These are phyloP conservation scores for Backusella tuberculispora DNA, from an alignment of 192 early-diverging fungal genomes.

Conservation along the genomic window DNA sequence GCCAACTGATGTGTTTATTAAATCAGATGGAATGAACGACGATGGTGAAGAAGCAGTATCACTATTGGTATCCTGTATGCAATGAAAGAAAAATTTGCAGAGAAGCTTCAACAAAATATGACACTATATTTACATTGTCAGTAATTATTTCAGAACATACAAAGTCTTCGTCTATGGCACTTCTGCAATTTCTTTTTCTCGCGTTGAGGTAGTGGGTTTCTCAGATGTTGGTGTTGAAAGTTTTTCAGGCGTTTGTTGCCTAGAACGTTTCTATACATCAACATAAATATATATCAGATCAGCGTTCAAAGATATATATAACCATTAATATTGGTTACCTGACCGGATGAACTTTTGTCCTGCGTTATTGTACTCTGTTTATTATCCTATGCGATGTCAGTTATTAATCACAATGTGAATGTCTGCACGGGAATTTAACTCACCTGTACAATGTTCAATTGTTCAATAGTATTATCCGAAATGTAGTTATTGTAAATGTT, in stretches of 20 bases:
- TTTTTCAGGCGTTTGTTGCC: neutral
- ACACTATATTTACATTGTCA: neutral
- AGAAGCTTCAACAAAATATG: neutral
- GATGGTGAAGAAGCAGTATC: neutral
- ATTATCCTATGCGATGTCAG: neutral
- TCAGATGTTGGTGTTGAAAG: neutral
- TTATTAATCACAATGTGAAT: neutral
- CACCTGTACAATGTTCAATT: neutral
- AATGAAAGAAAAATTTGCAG: neutral
- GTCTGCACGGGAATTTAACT: neutral
- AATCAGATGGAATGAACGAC: neutral
- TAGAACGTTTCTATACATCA: neutral
- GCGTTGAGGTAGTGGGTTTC: neutral
- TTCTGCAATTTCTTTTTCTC: neutral
- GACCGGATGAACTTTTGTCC: neutral
- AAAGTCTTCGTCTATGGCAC: neutral
- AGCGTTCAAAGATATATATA: neutral
- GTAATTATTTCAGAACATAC: conserved; percentile 1
- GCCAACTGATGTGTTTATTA: neutral
- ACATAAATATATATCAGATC: neutral
- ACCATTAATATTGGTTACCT: neutral
- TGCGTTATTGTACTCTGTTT: neutral
- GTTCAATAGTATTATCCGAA: neutral
- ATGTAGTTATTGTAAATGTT: neutral
- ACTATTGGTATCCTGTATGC: neutral